Conservation (phyloP, 1,284 basidiomycete genomes). For the Pyrrhoderma noxium region DNA sequence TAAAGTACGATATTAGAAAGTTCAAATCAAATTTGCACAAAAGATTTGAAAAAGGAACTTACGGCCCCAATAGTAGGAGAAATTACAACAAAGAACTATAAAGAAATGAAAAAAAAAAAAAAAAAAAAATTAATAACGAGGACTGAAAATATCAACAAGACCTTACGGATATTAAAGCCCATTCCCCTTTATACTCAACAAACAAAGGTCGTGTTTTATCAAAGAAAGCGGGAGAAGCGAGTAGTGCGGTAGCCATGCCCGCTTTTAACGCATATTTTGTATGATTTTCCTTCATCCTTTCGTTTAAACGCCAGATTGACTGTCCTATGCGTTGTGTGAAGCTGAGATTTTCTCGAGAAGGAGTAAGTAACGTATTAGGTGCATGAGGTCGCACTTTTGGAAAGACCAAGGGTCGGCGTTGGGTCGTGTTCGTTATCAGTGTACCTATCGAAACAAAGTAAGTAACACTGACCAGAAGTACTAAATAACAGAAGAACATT, state of each 20-base stretch:
- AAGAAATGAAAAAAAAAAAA: conserved; percentile 50
- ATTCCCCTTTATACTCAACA: conserved; percentile 80
- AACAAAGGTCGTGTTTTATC: conserved; percentile 73
- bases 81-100: conserved; percentile 80
- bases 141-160: not conserved
- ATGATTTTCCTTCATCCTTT: conserved; percentile 65
- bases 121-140: conserved; percentile 3
- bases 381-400: conserved; percentile 79
- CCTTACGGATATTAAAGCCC: conserved; percentile 84
- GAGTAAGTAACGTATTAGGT: conserved; percentile 79
- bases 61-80: conserved; percentile 83
- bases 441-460: conserved; percentile 37
- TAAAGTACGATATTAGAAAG: conserved; percentile 29
- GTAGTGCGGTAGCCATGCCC: conserved; percentile 71
- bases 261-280: conserved; percentile 86
- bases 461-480: not conserved
- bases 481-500: conserved; percentile 21
- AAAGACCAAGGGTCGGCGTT: conserved; percentile 59
- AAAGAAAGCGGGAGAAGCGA: conserved; percentile 84
- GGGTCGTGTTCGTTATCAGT: conserved; percentile 53
- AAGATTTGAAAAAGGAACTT: conserved; percentile 30
- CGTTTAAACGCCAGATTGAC: conserved; percentile 70
- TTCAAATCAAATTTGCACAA: not conserved
- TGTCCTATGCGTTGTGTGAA: conserved; percentile 57
- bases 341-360: conserved; percentile 50